A percentile compares a stretch with the other conserved stretches of the same genome.
Evolutionary conservation across 1,139 yeast species (phyloP).

Genomic region (Candida gigantensis): DNA sequence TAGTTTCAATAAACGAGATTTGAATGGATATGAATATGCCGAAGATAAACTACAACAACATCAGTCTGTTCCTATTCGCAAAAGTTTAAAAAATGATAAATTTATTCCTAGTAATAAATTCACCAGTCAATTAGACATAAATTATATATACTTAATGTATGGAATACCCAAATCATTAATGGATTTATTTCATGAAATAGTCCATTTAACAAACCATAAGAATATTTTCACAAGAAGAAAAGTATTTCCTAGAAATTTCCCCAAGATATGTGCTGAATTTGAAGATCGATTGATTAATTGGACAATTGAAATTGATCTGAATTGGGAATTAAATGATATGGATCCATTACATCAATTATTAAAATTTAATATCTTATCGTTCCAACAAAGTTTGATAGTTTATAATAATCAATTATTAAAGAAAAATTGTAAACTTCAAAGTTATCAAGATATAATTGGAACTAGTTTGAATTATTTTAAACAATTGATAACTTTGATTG

Average conservation of each 20-base stretch:
- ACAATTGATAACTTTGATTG: constrained; percentile 20
- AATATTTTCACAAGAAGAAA: constrained; percentile 46
- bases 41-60: constrained; percentile 6
- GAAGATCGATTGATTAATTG: constrained; percentile 52
- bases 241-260: constrained; percentile 55
- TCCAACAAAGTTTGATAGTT: constrained; percentile 46
- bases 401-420: constrained; percentile 49
- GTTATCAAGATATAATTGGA: constrained; percentile 35
- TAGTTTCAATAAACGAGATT: constrained; percentile 22
- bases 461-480: constrained; percentile 34
- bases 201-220: constrained; percentile 54
- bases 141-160: constrained; percentile 41
- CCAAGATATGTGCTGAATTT: constrained; percentile 53
- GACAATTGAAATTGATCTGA: constrained; percentile 29
- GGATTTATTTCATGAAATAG: constrained; percentile 44
- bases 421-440: constrained; percentile 28
- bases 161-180: constrained; percentile 52
- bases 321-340: constrained; percentile 37
- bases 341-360: constrained; percentile 38
- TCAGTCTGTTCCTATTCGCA: not conserved
- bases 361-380: constrained; percentile 36
- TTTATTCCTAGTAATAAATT: constrained; percentile 11
- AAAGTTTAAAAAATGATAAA: not conserved
- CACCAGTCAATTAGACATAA: constrained; percentile 14
- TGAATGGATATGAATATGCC: constrained; percentile 14